A percentile compares a stretch with the other conserved stretches of the same genome.
These are phyloP conservation scores for Apiospora aurea DNA, from an alignment of 2,329 filamentous ascomycete species.

Conservation along the genomic window DNA sequence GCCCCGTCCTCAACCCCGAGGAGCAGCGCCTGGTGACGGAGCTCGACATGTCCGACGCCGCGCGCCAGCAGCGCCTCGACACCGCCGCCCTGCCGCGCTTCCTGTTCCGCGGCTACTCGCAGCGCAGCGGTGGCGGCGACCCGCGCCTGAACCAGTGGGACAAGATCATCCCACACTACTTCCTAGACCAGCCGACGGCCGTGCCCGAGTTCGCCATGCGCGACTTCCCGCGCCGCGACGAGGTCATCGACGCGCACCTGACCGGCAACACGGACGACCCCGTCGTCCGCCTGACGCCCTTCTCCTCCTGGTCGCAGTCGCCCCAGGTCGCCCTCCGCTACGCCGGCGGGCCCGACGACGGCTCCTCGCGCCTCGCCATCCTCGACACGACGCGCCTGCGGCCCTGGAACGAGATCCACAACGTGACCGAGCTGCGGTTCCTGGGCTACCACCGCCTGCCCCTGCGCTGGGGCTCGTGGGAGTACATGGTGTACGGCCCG, in stretches of 20 bases:
- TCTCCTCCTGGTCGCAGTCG: conserved; percentile 1
- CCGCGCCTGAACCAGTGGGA: conserved; percentile 1
- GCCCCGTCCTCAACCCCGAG: not conserved
- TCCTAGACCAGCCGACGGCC: not conserved
- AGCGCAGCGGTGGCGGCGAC: conserved; percentile 10
- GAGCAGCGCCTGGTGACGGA: not conserved
- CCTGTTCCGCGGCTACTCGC: not conserved
- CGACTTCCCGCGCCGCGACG: not conserved
- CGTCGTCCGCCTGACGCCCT: not conserved
- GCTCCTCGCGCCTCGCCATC: not conserved
- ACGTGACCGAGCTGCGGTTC: not conserved
- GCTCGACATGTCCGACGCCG: not conserved
- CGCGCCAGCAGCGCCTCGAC: not conserved
- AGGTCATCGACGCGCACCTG: conserved; percentile 3
- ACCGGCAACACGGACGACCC: not conserved
- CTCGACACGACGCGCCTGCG: conserved; percentile 6
- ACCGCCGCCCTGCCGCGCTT: not conserved
- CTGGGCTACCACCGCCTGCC: not conserved
- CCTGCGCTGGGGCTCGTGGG: not conserved
- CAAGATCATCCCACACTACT: conserved; percentile 11
- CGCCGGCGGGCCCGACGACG: conserved; percentile 5
- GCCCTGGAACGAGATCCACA: not conserved
- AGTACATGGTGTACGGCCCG: not conserved
- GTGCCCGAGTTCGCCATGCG: not conserved
- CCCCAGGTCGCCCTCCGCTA: not conserved